These are phyloP conservation scores for Claviceps digitariae DNA, from an alignment of 2,329 filamentous ascomycete species.

Conservation along the genomic window DNA sequence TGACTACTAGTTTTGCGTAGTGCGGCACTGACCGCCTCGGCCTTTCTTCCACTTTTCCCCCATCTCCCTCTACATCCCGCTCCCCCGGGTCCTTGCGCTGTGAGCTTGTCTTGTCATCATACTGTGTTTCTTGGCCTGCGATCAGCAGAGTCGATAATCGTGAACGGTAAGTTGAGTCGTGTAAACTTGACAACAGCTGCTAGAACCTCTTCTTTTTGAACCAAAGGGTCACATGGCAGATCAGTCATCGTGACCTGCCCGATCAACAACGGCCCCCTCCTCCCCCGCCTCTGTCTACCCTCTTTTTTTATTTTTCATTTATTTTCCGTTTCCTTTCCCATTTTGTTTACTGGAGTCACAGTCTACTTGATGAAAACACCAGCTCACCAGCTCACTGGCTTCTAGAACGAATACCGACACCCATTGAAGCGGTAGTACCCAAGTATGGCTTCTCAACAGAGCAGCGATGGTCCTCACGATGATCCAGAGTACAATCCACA, in stretches of 20 bases:
- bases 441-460: slow-evolving; percentile 4
- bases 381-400: neutral
- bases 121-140: neutral
- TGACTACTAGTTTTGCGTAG: neutral
- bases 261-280: too few relatives aligned
- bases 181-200: neutral
- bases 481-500: slow-evolving; percentile 32
- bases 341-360: neutral
- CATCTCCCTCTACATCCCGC: neutral
- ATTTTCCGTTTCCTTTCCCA: neutral
- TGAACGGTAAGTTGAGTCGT: neutral
- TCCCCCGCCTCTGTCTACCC: too few relatives aligned
- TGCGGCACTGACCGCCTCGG: neutral
- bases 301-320: too few relatives aligned
- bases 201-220: neutral
- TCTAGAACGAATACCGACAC: neutral
- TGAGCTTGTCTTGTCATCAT: neutral
- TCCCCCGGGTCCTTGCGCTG: neutral
- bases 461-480: slow-evolving; percentile 1
- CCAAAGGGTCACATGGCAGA: neutral
- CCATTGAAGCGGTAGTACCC: neutral
- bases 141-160: neutral
- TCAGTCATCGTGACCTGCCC: neutral
- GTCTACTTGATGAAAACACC: neutral
- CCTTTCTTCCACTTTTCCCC: neutral